Conservation (phyloP, 805 yeast genomes). For the Lipomyces mesembrius region DNA sequence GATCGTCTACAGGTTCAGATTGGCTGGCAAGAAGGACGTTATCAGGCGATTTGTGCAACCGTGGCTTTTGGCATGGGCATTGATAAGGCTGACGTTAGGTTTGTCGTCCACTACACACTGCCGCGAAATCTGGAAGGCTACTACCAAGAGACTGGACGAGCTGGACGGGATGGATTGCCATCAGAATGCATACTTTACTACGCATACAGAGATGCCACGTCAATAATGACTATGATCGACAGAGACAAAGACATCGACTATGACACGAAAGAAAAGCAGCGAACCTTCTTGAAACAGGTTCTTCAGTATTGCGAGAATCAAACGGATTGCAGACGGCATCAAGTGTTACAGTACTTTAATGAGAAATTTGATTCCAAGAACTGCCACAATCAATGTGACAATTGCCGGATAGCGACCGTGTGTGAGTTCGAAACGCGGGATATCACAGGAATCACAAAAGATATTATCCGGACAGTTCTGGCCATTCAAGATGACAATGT, state of each 20-base stretch:
- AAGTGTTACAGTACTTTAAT: constrained; percentile 87
- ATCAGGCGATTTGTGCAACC: constrained; percentile 91
- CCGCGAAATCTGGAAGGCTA: constrained; percentile 95
- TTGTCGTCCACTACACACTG: constrained; percentile 82
- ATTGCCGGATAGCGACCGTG: constrained; percentile 60
- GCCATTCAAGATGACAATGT: constrained; percentile 60
- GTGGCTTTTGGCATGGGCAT: constrained; percentile 99
- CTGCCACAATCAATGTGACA: constrained; percentile 82
- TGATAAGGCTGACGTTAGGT: constrained; percentile 93
- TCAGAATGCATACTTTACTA: constrained; percentile 86
- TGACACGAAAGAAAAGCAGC: constrained; percentile 73
- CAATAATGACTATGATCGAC: constrained; percentile 75
- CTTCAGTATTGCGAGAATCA: constrained; percentile 89
- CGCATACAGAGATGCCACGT: constrained; percentile 76
- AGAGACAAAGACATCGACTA: constrained; percentile 70
- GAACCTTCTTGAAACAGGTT: constrained; percentile 77
- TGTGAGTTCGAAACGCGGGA: constrained; percentile 58
- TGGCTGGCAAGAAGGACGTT: constrained; percentile 74
- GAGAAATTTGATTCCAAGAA: constrained; percentile 70
- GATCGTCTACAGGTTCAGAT: constrained; percentile 73
- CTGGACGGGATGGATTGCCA: constrained; percentile 90
- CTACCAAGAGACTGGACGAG: constrained; percentile 98
- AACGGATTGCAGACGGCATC: constrained; percentile 87
- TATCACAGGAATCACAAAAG: constrained; percentile 66
- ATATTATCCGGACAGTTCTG: constrained; percentile 63